Conservation (phyloP, 2,329 filamentous ascomycete genomes). For the Gnomoniopsis sp. region DNA sequence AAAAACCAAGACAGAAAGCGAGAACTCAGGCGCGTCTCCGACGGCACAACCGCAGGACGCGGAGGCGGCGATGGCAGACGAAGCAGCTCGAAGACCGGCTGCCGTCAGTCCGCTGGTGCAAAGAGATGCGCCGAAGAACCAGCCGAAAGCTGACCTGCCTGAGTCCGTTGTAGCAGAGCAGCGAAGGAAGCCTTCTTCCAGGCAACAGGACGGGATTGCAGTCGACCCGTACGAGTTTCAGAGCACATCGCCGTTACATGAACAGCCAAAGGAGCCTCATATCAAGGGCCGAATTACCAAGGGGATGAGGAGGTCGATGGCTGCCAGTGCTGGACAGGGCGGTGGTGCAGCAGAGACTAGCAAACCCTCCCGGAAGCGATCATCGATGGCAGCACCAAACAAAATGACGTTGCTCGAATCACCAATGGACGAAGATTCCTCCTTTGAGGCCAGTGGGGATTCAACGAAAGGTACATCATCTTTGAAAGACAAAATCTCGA, state of each 20-base stretch:
- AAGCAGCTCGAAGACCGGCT: slow-evolving; percentile 19
- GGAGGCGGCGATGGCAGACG: slow-evolving; percentile 23
- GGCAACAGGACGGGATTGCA: slow-evolving; percentile 2
- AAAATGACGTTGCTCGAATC: slow-evolving; percentile 27
- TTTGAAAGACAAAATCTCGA: slow-evolving; percentile 33
- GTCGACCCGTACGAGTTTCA: slow-evolving; percentile 55
- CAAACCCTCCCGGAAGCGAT: slow-evolving; percentile 34
- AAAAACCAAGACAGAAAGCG: slow-evolving; percentile 35
- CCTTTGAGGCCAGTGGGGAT: slow-evolving; percentile 23
- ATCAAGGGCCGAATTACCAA: slow-evolving; percentile 27
- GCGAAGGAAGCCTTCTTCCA: slow-evolving; percentile 38
- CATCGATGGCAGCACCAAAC: slow-evolving; percentile 38
- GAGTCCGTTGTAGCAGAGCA: slow-evolving; percentile 34
- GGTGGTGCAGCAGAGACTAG: slow-evolving; percentile 20
- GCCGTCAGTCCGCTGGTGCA: slow-evolving; percentile 40
- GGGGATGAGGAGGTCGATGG: slow-evolving; percentile 24
- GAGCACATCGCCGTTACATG: slow-evolving; percentile 39
- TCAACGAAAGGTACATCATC: slow-evolving; percentile 22
- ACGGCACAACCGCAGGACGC: slow-evolving; percentile 22
- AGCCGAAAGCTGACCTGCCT: slow-evolving; percentile 27
- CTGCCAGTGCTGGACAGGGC: slow-evolving; percentile 17
- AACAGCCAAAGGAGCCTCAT: slow-evolving; percentile 13
- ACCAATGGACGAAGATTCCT: slow-evolving; percentile 29
- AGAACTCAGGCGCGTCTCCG: background rate
- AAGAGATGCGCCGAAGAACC: slow-evolving; percentile 29